Base-by-base conservation (phyloP, 2,329 filamentous ascomycete genomes). In the Fusarium nurragi region DNA sequence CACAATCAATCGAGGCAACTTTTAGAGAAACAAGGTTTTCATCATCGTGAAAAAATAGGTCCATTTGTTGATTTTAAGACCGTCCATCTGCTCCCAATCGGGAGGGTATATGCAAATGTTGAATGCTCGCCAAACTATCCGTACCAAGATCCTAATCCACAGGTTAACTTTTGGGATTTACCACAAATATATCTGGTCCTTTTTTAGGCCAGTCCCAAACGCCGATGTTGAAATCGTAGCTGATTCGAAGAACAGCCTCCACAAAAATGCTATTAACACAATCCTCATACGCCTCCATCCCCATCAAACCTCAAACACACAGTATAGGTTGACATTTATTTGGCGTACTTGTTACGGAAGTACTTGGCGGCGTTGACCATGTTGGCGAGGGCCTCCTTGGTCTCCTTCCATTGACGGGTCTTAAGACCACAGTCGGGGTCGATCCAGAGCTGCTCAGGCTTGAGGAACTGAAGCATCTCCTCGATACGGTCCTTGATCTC, bases 341-440 rank as follows among this genome's bases (percentile, higher is more conserved):
- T 88, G 79, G 88, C 78, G 83, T 96, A 90, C 87, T 97, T 93
- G 81, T 90, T 81, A 79, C 95, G 94, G 93, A 89, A 98, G 86
- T 84, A 90, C 88, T 97, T 97, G 86, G 95, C 94, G 58, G 95
- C 95, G 79, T 94, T 94, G 82, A 99, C 94, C 93, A 99, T 91
- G 90, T 97, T 97, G 84, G 84, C 84, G 77, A 99, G 84, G 59
- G 94, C 92, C 77, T 93, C 93, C 90, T 97, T 98, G 81, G 94
- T 97, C 89, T 99, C 94, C 81, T 91, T 88, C 94, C 95, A 98
- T 85, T 97, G 91, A 75, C 95, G 92, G 73, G 95, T 99, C 93
- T 99, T 99, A 62, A 99, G 89, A 86, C 95, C 95, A 78, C 95
- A 99, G 86, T 99, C 95, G 72, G 95, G 95, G 87, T 99, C 94